These are phyloP conservation scores for Hapsidospora chrysogenum DNA, from an alignment of 495 filamentous ascomycete genomes.

Conservation along the genomic window DNA sequence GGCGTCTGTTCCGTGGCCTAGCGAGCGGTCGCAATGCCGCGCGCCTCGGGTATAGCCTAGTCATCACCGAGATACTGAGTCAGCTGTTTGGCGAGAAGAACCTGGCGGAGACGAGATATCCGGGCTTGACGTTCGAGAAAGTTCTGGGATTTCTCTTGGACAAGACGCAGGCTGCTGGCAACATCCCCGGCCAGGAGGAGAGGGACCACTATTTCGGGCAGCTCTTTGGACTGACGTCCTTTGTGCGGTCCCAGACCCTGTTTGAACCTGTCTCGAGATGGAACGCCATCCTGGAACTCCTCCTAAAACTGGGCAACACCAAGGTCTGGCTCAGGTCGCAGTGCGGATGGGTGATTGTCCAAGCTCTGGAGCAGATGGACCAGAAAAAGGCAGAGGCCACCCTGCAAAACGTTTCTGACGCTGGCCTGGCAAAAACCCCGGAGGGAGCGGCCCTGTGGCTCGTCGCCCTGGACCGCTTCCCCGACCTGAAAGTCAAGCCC, in stretches of 20 bases:
- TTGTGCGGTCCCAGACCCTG: constrained; percentile 62
- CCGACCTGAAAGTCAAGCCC: constrained; percentile 45
- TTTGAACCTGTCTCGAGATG: constrained; percentile 42
- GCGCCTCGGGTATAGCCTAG: constrained; percentile 77
- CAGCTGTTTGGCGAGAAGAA: constrained; percentile 37
- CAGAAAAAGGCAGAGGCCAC: constrained; percentile 39
- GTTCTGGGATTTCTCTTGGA: constrained; percentile 49
- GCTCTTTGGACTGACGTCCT: constrained; percentile 71
- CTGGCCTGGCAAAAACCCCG: constrained; percentile 53
- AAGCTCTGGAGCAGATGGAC: constrained; percentile 31
- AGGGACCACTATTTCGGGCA: constrained; percentile 71
- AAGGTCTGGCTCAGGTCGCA: constrained; percentile 84
- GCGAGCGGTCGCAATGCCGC: constrained; percentile 83
- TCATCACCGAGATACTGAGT: constrained; percentile 64
- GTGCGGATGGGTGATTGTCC: constrained; percentile 55
- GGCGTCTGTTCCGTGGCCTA: constrained; percentile 68
- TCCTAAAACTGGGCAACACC: constrained; percentile 39
- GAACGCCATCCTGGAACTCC: constrained; percentile 39
- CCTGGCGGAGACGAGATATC: constrained; percentile 23
- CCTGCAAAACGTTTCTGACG: constrained; percentile 41
- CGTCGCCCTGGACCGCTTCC: constrained; percentile 42
- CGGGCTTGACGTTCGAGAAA: constrained; percentile 33
- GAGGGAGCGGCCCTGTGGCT: constrained; percentile 89
- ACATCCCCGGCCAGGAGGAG: constrained; percentile 62
- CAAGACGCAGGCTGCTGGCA: constrained; percentile 46